Percentiles rank a stretch among this genome's conserved stretches.
These are phyloP conservation scores for Phaeosphaeriaceae sp. DNA, from an alignment of 2,329 filamentous ascomycete species.

Conservation along the genomic window DNA sequence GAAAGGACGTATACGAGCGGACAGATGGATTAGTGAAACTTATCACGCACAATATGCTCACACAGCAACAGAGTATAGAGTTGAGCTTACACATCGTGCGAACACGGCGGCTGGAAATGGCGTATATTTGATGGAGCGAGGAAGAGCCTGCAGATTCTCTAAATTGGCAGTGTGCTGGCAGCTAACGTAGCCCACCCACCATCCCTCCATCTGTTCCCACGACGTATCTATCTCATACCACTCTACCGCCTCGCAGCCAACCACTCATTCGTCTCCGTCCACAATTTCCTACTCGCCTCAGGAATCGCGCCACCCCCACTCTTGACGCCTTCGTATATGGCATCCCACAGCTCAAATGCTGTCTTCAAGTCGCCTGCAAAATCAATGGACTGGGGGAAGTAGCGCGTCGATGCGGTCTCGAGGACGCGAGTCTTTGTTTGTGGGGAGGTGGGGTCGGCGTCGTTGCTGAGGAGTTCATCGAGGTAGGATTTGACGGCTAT, in stretches of 20 bases:
- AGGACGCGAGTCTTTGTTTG: slow-evolving; percentile 59
- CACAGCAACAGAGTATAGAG: too few species aligned
- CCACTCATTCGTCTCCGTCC: slow-evolving; percentile 68
- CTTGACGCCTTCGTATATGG: slow-evolving; percentile 67
- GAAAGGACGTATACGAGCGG: too few species aligned
- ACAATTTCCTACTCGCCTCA: slow-evolving; percentile 58
- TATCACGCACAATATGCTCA: too few species aligned
- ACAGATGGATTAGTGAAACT: too few species aligned
- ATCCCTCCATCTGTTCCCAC: too few species aligned
- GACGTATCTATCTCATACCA: background rate
- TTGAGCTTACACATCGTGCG: too few species aligned
- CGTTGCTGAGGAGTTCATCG: slow-evolving; percentile 69
- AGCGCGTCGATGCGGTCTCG: slow-evolving; percentile 61
- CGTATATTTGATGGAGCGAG: background rate
- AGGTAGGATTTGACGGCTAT: slow-evolving; percentile 83
- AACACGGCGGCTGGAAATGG: too few species aligned
- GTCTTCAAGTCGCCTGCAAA: slow-evolving; percentile 64
- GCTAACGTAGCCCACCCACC: too few species aligned
- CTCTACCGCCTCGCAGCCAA: slow-evolving; percentile 47
- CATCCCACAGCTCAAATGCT: slow-evolving; percentile 71
- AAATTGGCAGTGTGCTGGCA: too few species aligned
- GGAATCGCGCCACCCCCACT: slow-evolving; percentile 55
- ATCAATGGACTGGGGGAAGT: slow-evolving; percentile 67
- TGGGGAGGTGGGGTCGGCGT: slow-evolving; percentile 60
- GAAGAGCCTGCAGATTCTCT: too few species aligned